Percentiles rank a stretch among this genome's conserved stretches.
Evolutionary conservation across 2,329 filamentous ascomycete species (phyloP).

Genomic region (Microdochium nivale): DNA sequence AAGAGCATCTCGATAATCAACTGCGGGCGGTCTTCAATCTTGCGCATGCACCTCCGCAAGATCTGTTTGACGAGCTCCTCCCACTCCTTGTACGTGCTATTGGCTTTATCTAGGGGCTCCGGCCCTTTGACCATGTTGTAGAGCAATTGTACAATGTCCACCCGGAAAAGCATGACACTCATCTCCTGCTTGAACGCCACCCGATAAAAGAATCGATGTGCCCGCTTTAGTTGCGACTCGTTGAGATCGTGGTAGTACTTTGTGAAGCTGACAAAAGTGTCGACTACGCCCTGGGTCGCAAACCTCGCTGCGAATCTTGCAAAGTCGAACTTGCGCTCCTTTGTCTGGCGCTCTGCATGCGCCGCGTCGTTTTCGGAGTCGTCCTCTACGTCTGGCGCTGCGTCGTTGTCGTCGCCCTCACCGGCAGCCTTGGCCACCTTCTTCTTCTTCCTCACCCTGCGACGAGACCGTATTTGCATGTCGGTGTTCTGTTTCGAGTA

Average conservation of each 20-base stretch:
- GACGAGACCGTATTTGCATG: conserved; percentile 81
- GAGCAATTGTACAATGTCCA: conserved; percentile 84
- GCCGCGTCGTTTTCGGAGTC: conserved; percentile 65
- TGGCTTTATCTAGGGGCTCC: conserved; percentile 59
- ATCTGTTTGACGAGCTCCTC: conserved; percentile 81
- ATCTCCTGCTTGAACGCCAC: conserved; percentile 93
- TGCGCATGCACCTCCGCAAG: conserved; percentile 71
- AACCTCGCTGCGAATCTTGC: conserved; percentile 74
- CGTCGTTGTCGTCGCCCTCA: conserved; percentile 35
- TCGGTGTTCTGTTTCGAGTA: conserved; percentile 95
- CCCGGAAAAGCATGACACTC: conserved; percentile 77
- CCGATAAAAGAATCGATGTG: conserved; percentile 89
- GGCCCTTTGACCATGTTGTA: conserved; percentile 90
- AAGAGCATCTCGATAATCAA: conserved; percentile 89
- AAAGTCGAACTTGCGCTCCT: conserved; percentile 93
- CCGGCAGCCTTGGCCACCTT: conserved; percentile 45
- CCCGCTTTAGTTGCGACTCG: conserved; percentile 75
- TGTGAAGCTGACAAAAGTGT: conserved; percentile 79
- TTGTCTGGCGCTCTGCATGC: conserved; percentile 60
- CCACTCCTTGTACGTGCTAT: conserved; percentile 75
- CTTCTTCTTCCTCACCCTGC: conserved; percentile 64
- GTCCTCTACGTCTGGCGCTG: conserved; percentile 46
- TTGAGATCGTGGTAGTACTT: conserved; percentile 75
- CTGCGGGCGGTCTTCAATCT: conserved; percentile 76
- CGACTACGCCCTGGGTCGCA: conserved; percentile 72